Percentiles rank a stretch among this genome's conserved stretches.
Evolutionary conservation across 768 basidiomycete species (phyloP).

Genomic region (Lactarius sp.): DNA sequence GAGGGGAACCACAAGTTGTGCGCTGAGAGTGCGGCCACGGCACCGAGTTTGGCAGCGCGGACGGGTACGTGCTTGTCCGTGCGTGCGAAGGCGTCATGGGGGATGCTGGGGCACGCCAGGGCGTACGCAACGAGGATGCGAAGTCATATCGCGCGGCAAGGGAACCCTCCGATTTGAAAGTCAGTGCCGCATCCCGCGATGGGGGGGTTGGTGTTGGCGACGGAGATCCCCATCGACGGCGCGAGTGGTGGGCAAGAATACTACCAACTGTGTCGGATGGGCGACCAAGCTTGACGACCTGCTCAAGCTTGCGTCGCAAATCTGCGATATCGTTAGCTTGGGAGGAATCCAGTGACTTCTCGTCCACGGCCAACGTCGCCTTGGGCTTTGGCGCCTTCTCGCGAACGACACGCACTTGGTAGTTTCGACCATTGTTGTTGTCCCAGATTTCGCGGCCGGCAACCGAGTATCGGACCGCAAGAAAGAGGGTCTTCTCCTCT

Average conservation of each 20-base stretch:
- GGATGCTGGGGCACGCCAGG: slow-evolving; percentile 38
- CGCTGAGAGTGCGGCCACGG: slow-evolving; percentile 34
- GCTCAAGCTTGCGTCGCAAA: slow-evolving; percentile 62
- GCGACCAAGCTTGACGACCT: slow-evolving; percentile 41
- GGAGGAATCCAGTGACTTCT: background rate
- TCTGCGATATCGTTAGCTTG: slow-evolving; percentile 48
- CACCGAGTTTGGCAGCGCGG: slow-evolving; percentile 35
- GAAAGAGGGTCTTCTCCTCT: slow-evolving; percentile 76
- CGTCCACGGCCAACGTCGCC: background rate
- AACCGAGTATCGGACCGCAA: slow-evolving; percentile 71
- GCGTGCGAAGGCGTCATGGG: slow-evolving; percentile 28
- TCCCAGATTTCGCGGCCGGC: slow-evolving; percentile 87
- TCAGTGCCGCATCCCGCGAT: slow-evolving; percentile 13
- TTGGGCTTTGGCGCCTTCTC: slow-evolving; percentile 32
- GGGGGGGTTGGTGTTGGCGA: slow-evolving; percentile 24
- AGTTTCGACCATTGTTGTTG: slow-evolving; percentile 78
- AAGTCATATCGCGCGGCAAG: slow-evolving; percentile 58
- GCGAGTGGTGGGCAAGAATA: slow-evolving; percentile 26
- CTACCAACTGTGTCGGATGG: slow-evolving; percentile 35
- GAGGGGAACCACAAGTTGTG: slow-evolving; percentile 10
- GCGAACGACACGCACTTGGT: slow-evolving; percentile 62
- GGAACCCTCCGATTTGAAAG: slow-evolving; percentile 36
- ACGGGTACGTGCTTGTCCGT: slow-evolving; percentile 49
- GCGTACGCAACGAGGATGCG: slow-evolving; percentile 43
- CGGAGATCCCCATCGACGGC: slow-evolving; percentile 21